Evolutionary conservation across 2,329 filamentous ascomycete species (phyloP), one percentile per base, ranked within the genome.

Genomic region (Fusarium robinianum): DNA sequence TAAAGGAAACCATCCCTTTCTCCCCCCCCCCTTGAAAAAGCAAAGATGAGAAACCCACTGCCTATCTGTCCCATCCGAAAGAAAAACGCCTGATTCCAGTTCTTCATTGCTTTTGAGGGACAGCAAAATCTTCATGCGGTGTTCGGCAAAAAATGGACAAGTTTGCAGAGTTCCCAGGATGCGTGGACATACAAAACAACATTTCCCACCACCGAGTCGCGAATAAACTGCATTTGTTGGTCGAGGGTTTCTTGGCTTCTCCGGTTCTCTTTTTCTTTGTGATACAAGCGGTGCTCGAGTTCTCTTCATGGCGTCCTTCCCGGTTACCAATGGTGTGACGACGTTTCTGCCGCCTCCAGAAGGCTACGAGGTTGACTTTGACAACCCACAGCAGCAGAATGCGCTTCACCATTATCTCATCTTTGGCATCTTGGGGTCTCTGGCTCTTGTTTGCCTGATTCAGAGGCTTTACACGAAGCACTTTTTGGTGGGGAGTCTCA

Each of bases 391-490:
- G 9, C 39, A 45, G 3, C 60, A 59, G 7, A 45, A 49, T 10
- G 57, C 52, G 1, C 10, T 55, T 1, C 38, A 61, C 0, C 56
- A 62, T 10, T 66, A 57, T 10, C 32, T 61, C 1, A 47, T 66
- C 1, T 62, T 63, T 7, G 63, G 52, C 0, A 35, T 64, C 0
- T 25, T 61, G 1, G 54, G 55, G 0, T 26, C 47, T 1, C 21
- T 66, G 3, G 55, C 63, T 0, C 17, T 47, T 1, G 1, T 50
- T 1, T 47, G 57, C 6, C 17, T 66, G 1, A 19, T 42, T 1
- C 63, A 67, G 9, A 46, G 63, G n/a, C 16, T 65, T 0, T 67
- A 67, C 40, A 64, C 62, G 5, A 64, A 65, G 19, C 32, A 61
- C 1, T 60, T 48, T 8, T 25, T 59, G 3, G n/a, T 30, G 2